Conservation (phyloP, 176 grass and related monocot species). For the Aegilops sharonensis region DNA sequence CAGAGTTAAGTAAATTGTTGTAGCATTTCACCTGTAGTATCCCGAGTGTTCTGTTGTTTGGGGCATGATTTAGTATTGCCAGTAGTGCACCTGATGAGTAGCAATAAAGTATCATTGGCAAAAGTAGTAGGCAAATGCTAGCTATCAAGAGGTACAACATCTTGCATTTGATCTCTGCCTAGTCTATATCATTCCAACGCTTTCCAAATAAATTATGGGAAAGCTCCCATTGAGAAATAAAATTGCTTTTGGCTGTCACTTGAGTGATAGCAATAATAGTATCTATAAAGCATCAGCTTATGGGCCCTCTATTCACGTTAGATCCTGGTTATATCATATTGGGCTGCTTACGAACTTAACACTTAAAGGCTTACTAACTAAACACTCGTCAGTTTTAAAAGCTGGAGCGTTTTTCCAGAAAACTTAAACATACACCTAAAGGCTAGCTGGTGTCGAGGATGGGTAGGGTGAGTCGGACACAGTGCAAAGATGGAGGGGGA, state of each 20-base stretch:
- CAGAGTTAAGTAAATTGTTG: not conserved
- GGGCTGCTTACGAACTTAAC: not conserved
- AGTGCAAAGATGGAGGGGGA: not conserved
- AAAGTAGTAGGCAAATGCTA: constrained; percentile 1
- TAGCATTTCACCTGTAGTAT: constrained; percentile 61
- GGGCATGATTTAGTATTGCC: constrained; percentile 65
- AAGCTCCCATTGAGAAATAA: not conserved
- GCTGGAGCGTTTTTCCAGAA: not conserved
- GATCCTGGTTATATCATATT: not conserved
- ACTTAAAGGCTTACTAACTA: not conserved
- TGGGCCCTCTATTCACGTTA: not conserved
- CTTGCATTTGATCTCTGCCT: not conserved
- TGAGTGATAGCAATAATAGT: not conserved
- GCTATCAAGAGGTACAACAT: not conserved
- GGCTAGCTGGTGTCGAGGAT: not conserved
- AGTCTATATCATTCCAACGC: not conserved
- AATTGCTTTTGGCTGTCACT: not conserved
- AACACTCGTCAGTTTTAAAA: not conserved
- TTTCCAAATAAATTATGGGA: not conserved
- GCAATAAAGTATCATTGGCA: constrained; percentile 2
- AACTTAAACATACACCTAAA: not conserved
- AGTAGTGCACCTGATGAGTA: constrained; percentile 68
- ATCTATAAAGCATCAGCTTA: not conserved
- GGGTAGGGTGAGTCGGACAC: not conserved
- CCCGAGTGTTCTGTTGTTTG: constrained; percentile 77